Base-by-base conservation (phyloP, 495 filamentous ascomycete genomes). In the Aeminium ludgeri region DNA sequence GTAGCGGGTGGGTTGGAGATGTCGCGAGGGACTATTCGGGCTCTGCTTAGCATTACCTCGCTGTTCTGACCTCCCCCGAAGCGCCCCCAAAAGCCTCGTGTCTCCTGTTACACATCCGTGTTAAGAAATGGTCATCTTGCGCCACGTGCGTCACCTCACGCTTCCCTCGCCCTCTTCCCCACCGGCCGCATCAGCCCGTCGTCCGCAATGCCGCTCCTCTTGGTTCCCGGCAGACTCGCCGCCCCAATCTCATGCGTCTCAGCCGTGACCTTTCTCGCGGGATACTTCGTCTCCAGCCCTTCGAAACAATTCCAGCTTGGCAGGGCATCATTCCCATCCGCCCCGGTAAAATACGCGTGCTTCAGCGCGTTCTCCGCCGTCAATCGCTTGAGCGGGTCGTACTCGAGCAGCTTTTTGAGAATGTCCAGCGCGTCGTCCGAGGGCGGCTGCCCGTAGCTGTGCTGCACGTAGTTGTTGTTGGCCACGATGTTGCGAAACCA, bases 181-280 rank as follows among this genome's bases (percentile, higher is more conserved):
- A 66, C 66, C 2, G 73, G 69, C 20, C 73, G 65, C 33, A 75
- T 63, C 30, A 89, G 45, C 13, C 68, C 74, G 65, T 94, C 87
- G 59, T 93, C 87, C 4, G 82, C 80, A 40, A 93, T 50, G 1
- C 83, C 89, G 45, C 80, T 86, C 34, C 86, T 68, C 62, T 96
- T 96, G 1, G 87, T 94, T 1, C 89, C 89, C 6, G 89, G 83
- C 27, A 93, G 57, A 57, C 82, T 86, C n/a, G 74, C 73, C 0
- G 78, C 81, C 3, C 82, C 68, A 39, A 95, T 92, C 60, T 95
- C 89, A 54, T 91, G 91, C 53, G 94, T 85, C 50, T 96, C 89
- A 52, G 87, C 78, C 38, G 77, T 91, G 5, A 99, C 86, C 31
- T 84, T 72, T 1, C 89, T 74, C 53, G 80, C 74, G 1, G 91